Conservation (phyloP, 805 yeast species). For the Teunomyces barrocoloradensis region DNA sequence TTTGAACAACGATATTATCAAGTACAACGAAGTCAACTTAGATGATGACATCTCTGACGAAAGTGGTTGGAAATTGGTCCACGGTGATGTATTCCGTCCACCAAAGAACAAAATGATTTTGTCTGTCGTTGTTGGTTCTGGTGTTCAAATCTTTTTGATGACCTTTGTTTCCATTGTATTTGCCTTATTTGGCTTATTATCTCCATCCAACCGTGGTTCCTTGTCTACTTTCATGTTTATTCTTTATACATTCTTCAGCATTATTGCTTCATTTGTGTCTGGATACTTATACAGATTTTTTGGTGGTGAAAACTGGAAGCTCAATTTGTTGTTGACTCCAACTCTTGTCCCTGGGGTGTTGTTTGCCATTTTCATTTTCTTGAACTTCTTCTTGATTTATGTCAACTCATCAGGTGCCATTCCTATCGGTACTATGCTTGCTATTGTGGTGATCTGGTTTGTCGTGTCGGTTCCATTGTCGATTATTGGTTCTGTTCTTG, state of each 20-base stretch:
- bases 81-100: conserved; percentile 91
- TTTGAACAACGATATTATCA: conserved; percentile 77
- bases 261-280: conserved; percentile 83
- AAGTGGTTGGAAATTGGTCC: conserved; percentile 94
- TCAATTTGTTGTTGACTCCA: conserved; percentile 81
- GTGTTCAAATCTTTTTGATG: conserved; percentile 81
- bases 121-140: conserved; percentile 84
- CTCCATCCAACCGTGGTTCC: conserved; percentile 95
- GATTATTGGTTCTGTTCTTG: conserved; percentile 75
- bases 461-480: conserved; percentile 82
- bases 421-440: conserved; percentile 85
- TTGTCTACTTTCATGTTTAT: conserved; percentile 87
- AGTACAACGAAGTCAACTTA: conserved; percentile 84
- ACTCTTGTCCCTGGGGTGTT: conserved; percentile 77
- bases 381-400: conserved; percentile 78
- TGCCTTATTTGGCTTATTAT: conserved; percentile 84
- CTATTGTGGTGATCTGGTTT: conserved; percentile 82
- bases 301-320: conserved; percentile 90
- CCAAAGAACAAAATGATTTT: conserved; percentile 69
- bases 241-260: conserved; percentile 75
- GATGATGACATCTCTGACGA: conserved; percentile 89
- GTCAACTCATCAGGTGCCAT: conserved; percentile 91
- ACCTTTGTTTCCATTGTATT: conserved; percentile 66
- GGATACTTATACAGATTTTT: conserved; percentile 82
- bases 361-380: conserved; percentile 58